A percentile compares a stretch with the other conserved stretches of the same genome.
These are phyloP conservation scores for Paspalum vaginatum DNA, from an alignment of 176 grass and related monocot genomes.

Conservation along the genomic window DNA sequence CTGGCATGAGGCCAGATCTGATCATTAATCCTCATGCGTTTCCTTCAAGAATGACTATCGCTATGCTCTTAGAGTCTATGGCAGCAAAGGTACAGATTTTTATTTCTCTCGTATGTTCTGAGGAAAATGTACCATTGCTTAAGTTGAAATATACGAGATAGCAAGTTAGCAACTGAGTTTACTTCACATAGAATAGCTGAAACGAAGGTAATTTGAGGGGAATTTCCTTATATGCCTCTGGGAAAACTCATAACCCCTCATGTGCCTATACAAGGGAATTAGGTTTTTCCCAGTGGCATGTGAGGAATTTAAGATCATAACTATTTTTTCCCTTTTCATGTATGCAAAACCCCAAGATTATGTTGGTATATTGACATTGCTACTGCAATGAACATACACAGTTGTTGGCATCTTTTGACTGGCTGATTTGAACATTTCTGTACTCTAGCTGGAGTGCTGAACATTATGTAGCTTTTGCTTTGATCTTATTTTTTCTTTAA, in stretches of 20 bases:
- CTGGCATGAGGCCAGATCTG: constrained; percentile 93
- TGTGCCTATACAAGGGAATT: no score
- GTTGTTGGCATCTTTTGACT: constrained; percentile 10
- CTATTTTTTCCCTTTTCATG: constrained; percentile 3
- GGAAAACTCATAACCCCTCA: no score
- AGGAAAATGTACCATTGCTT: constrained; percentile 18
- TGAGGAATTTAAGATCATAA: neutral
- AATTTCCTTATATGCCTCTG: no score
- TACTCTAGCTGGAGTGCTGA: neutral
- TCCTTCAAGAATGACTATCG: constrained; percentile 99
- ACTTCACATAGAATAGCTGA: neutral
- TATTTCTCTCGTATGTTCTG: constrained; percentile 32
- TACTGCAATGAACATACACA: neutral
- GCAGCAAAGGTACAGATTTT: constrained; percentile 77
- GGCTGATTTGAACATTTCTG: constrained; percentile 27
- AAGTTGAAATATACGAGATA: constrained; percentile 27
- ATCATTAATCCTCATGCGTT: constrained; percentile 99
- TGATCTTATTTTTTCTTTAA: neutral
- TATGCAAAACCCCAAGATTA: neutral
- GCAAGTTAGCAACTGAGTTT: neutral
- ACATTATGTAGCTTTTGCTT: constrained; percentile 27
- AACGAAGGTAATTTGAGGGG: constrained; percentile 34
- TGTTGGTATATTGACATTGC: constrained; percentile 18
- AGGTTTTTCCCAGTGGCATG: no score
- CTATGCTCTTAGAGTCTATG: constrained; percentile 97